A percentile compares a stretch with the other conserved stretches of the same genome.
Conservation (phyloP, 2,329 filamentous ascomycete genomes). For the Penicillium aurantiogriseum region DNA sequence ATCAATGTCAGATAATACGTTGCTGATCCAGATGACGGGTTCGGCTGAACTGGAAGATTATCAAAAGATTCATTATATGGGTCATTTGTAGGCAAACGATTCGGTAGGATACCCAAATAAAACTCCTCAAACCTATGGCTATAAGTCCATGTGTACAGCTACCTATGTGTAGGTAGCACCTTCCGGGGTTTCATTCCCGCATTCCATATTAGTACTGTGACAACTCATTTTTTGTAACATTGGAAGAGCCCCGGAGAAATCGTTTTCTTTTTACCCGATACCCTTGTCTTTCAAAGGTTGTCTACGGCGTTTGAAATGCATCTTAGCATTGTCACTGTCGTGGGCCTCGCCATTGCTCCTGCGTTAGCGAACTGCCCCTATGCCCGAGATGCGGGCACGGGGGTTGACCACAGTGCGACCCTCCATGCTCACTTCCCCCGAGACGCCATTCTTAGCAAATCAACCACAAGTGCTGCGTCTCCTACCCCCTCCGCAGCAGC, state of each 20-base stretch:
- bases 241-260: too few species aligned
- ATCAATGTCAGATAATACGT: not conserved
- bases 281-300: not conserved
- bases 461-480: not conserved
- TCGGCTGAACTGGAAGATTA: not conserved
- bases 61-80: not conserved
- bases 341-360: not conserved
- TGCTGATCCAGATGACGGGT: not conserved
- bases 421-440: not conserved
- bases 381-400: not conserved
- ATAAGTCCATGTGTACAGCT: not conserved
- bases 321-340: not conserved
- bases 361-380: not conserved
- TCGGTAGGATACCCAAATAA: not conserved
- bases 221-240: not conserved
- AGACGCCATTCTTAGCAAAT: not conserved
- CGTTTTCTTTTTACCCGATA: not conserved
- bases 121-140: not conserved
- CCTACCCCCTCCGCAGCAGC: not conserved
- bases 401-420: not conserved
- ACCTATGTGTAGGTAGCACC: not conserved
- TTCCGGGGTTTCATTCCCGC: not conserved
- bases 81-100: not conserved
- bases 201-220: not conserved
- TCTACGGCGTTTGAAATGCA: not conserved